These are phyloP conservation scores for Candida nitratophila DNA, from an alignment of 805 yeast genomes.

Conservation along the genomic window DNA sequence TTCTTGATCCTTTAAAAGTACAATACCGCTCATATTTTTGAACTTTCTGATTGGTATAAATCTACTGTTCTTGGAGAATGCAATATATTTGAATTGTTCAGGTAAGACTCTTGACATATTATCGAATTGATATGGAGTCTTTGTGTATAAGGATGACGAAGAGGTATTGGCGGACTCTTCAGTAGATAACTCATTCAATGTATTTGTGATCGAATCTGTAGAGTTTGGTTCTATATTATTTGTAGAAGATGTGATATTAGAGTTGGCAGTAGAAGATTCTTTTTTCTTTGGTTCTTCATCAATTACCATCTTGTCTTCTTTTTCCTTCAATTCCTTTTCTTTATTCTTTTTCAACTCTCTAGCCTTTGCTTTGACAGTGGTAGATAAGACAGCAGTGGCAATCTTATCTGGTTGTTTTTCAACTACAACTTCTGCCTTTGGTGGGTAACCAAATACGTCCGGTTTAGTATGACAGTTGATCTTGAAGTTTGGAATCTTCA, in stretches of 20 bases:
- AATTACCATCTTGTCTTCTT: constrained; percentile 36
- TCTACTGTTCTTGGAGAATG: constrained; percentile 68
- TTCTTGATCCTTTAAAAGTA: constrained; percentile 58
- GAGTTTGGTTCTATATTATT: background rate
- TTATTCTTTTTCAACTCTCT: constrained; percentile 62
- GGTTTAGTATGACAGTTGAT: constrained; percentile 77
- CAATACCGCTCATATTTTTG: constrained; percentile 61
- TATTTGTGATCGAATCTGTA: constrained; percentile 15
- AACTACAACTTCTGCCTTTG: constrained; percentile 71
- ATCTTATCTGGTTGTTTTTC: constrained; percentile 83
- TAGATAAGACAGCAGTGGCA: constrained; percentile 88
- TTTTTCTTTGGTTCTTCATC: constrained; percentile 15
- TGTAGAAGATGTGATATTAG: constrained; percentile 1
- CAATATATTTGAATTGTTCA: constrained; percentile 73
- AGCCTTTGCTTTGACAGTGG: constrained; percentile 90
- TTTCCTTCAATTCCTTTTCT: constrained; percentile 38
- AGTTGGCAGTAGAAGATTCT: background rate
- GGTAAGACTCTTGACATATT: constrained; percentile 90
- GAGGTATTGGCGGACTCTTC: constrained; percentile 26
- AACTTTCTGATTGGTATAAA: constrained; percentile 79
- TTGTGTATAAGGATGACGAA: constrained; percentile 35
- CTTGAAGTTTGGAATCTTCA: constrained; percentile 79
- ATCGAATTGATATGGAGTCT: constrained; percentile 60
- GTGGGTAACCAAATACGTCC: constrained; percentile 82
- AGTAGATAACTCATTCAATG: constrained; percentile 19